Conservation (phyloP, 129 eudicot genomes). For the Logfia minima region DNA sequence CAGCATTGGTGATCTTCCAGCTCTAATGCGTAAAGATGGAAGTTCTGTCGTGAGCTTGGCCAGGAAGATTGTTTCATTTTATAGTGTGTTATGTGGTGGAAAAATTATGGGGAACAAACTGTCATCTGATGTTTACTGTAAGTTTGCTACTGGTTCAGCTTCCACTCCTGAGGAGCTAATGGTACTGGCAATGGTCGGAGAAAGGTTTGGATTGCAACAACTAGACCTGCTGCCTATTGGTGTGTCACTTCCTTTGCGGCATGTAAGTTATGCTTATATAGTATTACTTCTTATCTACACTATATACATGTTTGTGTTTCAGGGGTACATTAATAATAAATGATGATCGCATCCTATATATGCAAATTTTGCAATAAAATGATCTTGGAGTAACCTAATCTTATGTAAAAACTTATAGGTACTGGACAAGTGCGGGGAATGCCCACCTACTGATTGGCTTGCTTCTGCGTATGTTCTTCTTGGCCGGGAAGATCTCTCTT, state of each 20-base stretch:
- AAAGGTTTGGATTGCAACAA: slow-evolving; percentile 86
- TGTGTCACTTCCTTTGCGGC: slow-evolving; percentile 91
- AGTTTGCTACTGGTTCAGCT: slow-evolving; percentile 72
- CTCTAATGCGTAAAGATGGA: slow-evolving; percentile 58
- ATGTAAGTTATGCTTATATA: slow-evolving; percentile 56
- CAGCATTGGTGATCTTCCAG: slow-evolving; percentile 62
- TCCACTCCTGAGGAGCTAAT: slow-evolving; percentile 65
- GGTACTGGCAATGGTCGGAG: slow-evolving; percentile 96
- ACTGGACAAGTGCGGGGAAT: slow-evolving; percentile 88
- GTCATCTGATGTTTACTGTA: slow-evolving; percentile 73
- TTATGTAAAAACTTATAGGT: slow-evolving; percentile 46
- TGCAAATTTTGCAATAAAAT: not conserved
- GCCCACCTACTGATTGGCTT: slow-evolving; percentile 96
- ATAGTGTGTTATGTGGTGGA: slow-evolving; percentile 85
- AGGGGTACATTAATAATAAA: not conserved
- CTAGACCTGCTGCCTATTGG: slow-evolving; percentile 93
- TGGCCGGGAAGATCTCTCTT: slow-evolving; percentile 95
- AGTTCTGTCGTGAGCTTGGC: slow-evolving; percentile 80
- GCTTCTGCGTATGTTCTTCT: slow-evolving; percentile 95
- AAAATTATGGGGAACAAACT: slow-evolving; percentile 50
- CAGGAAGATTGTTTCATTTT: slow-evolving; percentile 86
- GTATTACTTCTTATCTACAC: not conserved
- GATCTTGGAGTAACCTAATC: not conserved
- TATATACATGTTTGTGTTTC: not conserved
- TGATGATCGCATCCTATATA: too few relatives aligned